Conservation (phyloP, 129 eudicot genomes). For the Flaveria sonorensis region DNA sequence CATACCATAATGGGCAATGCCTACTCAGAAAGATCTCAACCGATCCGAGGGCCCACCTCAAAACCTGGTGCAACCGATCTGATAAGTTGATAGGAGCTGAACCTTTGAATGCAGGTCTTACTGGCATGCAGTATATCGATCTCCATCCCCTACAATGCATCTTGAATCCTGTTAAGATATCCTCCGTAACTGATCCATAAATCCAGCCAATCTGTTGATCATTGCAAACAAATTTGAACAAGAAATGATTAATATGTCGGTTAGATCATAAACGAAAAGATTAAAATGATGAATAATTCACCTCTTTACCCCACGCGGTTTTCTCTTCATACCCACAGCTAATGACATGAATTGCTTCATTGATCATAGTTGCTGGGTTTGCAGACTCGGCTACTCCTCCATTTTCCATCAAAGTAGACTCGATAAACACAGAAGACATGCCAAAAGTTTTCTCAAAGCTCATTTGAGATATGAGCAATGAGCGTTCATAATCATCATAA, state of each 20-base stretch:
- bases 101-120: slow-evolving; percentile 97
- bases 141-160: slow-evolving; percentile 99
- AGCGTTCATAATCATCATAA: slow-evolving; percentile 93
- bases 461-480: slow-evolving; percentile 92
- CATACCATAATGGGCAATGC: slow-evolving; percentile 98
- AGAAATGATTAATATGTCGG: background rate
- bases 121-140: slow-evolving; percentile 96
- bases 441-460: slow-evolving; percentile 99
- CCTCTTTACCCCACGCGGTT: slow-evolving; percentile 99
- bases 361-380: slow-evolving; percentile 78
- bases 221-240: slow-evolving; percentile 19
- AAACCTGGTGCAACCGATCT: slow-evolving; percentile 94
- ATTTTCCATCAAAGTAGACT: slow-evolving; percentile 92
- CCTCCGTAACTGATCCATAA: slow-evolving; percentile 98
- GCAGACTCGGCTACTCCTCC: slow-evolving; percentile 95
- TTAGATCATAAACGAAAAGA: background rate
- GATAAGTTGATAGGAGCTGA: slow-evolving; percentile 99
- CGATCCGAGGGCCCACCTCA: slow-evolving; percentile 98
- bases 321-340: slow-evolving; percentile 99
- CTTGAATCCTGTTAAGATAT: slow-evolving; percentile 95
- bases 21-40: slow-evolving; percentile 96
- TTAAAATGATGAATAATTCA: slow-evolving; percentile 13
- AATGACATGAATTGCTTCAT: slow-evolving; percentile 98
- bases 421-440: slow-evolving; percentile 87
- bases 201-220: slow-evolving; percentile 93